phyloP scores from a whole-genome alignment of 306 rosid genomes.

The Pyrus pyrifolia region DNA sequence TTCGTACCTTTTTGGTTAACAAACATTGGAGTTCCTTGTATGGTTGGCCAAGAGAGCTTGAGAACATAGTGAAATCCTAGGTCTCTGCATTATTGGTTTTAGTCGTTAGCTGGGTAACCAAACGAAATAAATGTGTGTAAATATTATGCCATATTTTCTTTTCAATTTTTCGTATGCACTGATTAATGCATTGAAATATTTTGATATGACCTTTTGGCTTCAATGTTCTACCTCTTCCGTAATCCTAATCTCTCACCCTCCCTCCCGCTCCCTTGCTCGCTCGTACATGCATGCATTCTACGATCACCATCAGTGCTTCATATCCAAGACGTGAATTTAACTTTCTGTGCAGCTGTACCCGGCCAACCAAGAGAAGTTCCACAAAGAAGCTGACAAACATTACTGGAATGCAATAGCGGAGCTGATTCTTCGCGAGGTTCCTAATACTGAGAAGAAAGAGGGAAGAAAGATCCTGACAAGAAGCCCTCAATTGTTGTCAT shows the following conservation, averaged over 20 bases:
- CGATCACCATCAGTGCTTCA: conserved; percentile 7
- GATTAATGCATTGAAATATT: not conserved
- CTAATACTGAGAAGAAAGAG: conserved; percentile 87
- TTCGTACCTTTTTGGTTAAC: too few relatives aligned
- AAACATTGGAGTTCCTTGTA: too few relatives aligned
- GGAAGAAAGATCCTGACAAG: conserved; percentile 72
- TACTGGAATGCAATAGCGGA: conserved; percentile 95
- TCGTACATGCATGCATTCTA: not conserved
- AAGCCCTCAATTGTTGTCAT: conserved; percentile 54
- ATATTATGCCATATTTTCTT: too few relatives aligned
- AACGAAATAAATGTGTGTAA: too few relatives aligned
- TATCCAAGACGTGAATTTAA: conserved; percentile 14
- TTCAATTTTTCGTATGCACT: not conserved
- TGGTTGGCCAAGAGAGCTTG: too few relatives aligned
- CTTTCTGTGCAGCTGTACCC: conserved; percentile 44
- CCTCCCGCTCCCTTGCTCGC: not conserved
- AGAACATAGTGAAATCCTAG: too few relatives aligned
- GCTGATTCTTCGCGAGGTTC: conserved; percentile 77
- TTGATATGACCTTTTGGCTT: not conserved
- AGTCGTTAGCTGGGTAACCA: too few relatives aligned
- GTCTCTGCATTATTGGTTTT: too few relatives aligned
- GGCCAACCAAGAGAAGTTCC: conserved; percentile 82
- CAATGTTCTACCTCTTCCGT: not conserved
- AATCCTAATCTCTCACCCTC: not conserved
- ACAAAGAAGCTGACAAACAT: conserved; percentile 89